Evolutionary conservation across 140 eudicot genomes (phyloP), one percentile per base, ranked within the genome.

Genomic region (Ambrosia hybrid): DNA sequence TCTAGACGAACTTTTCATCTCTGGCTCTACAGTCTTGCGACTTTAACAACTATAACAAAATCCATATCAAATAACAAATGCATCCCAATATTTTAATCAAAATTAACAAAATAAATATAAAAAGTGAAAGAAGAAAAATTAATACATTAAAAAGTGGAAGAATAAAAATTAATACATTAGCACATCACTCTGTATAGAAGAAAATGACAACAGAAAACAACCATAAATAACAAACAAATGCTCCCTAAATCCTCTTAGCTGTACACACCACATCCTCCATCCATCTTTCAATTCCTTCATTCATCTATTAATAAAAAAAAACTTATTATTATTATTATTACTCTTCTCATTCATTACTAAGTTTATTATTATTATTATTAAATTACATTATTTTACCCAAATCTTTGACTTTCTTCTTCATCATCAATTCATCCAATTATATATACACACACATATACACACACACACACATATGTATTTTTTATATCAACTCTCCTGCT

Each of bases 191-290:
- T 21, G 26, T 53, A 78, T 58, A 65, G 65, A 13, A 72, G 82
- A 65, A 72, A 72, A 78, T 72, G 78, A 78, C 82, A 72, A 72
- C 74, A 55, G 68, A 64, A 73, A 71, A 43, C 65, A 63, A 62
- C 72, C 58, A 71, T 70, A 56, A 30, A 30, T 30, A 30, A 30
- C 34, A 30, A 30, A 56, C 65, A 26, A 30, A 62, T 57, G 45
- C 45, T n/a, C n/a, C 64, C 39, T 52, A 72, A 78, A 55, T 36
- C 70, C 68, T 30, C 51, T 21, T 70, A 71, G 58, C 72, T 71
- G 58, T 77, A 70, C 63, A 45, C 51, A 58, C 17, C 48, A 9
- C 60, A 36, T 15, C 15, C 45, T 70, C 55, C 64, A 65, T 9
- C 48, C 10, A 8, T 60, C 57, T 55, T 72, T 39, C 36, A 52